Base-by-base conservation (phyloP, 768 basidiomycete genomes). In the Crucibulum laeve region DNA sequence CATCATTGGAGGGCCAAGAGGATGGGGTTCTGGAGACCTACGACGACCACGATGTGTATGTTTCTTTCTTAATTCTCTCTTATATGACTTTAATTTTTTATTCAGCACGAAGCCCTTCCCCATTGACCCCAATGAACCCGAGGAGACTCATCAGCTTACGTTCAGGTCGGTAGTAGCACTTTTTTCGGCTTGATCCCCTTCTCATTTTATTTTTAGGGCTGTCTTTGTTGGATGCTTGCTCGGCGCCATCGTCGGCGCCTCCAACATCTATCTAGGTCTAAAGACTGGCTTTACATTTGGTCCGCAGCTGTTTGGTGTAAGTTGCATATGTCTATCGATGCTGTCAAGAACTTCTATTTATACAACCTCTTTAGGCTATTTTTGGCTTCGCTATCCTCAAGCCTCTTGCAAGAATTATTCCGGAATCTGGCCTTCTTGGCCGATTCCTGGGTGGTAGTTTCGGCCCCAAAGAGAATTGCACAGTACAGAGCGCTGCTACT, bases 271-370 rank as follows among this genome's bases (percentile, higher is more conserved):
- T 57, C 75, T 83, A 17, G 79, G 83, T 28, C 59, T 84, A 45
- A 83, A 84, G 63, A 82, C 82, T 1, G 82, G 81, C 18, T 81
- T 80, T 56, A 80, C 78, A 2, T 82, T 83, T 56, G 81, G 80
- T 23, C 74, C 79, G 23, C 76, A 78, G 44, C 62, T 80, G 5
- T 83, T 83, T 47, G 80, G 79, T 47, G 75, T 74, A 58, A 38
- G 65, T 58, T 3, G 42, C 47, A 47, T 50, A 38, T 48, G 45
- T 17, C 18, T 30, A 8, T 19, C 11, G 10, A 8, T 17, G 11
- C 35, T 10, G 18, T 36, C 17, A n/a, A 30, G n/a, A 30, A 36
- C 17, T 13, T 14, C 18, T 14, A 36, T 8, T 8, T 13, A 1
- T 3, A 36, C 11, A 18, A 13, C 18, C 11, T 17, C 18, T 19